These are phyloP conservation scores for Eleusine indica DNA, from an alignment of 176 grass and related monocot genomes.

Conservation along the genomic window DNA sequence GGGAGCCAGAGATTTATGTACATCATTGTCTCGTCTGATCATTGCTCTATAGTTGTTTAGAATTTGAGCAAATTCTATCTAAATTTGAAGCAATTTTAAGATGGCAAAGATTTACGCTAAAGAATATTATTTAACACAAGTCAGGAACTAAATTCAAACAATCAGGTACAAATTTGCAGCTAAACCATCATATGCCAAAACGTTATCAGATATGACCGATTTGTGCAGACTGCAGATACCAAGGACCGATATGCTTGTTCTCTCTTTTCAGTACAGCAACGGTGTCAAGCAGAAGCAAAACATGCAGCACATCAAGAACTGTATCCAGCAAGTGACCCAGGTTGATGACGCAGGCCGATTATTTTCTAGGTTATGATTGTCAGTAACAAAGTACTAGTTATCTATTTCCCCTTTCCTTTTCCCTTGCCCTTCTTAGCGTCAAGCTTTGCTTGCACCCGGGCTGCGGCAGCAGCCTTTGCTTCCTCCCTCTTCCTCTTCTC, in stretches of 20 bases:
- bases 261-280: neutral
- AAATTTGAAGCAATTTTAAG: neutral
- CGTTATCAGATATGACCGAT: neutral
- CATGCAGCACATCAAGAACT: neutral
- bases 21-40: neutral
- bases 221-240: neutral
- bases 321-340: conserved; percentile 13
- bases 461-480: conserved; percentile 78
- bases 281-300: neutral
- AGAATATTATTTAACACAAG: neutral
- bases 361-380: conserved; percentile 50
- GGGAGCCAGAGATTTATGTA: neutral
- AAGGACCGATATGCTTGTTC: neutral
- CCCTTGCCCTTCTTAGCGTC: conserved; percentile 92
- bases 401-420: conserved; percentile 77
- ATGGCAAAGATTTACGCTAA: neutral
- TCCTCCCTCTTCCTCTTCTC: conserved; percentile 97
- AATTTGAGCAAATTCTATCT: neutral
- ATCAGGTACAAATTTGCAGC: neutral
- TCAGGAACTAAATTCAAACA: neutral
- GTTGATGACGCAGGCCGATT: conserved; percentile 2
- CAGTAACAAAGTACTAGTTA: neutral
- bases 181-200: neutral
- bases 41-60: neutral
- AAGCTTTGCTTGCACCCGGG: conserved; percentile 93